Percentiles rank a stretch among this genome's conserved stretches.
Evolutionary conservation across 2,329 filamentous ascomycete species (phyloP).

Genomic region (Cordyceps cicadae): DNA sequence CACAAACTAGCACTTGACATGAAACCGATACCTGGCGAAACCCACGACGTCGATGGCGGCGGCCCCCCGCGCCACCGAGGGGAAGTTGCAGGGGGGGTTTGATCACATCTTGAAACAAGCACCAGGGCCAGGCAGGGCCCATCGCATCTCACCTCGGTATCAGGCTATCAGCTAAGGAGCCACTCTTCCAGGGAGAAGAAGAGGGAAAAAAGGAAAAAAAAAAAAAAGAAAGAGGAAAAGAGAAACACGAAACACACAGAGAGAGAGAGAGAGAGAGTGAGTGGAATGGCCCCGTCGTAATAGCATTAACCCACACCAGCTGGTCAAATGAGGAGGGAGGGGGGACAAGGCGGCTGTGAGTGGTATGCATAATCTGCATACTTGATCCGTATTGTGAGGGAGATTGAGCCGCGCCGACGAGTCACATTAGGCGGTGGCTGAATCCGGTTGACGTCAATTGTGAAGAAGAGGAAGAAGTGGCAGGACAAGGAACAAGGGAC

Average conservation of each 20-base stretch:
- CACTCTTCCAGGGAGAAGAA: neutral
- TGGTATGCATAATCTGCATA: neutral
- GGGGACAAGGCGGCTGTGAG: neutral
- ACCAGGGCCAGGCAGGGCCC: neutral
- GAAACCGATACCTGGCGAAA: constrained; percentile 3
- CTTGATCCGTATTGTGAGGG: neutral
- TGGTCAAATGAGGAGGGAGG: neutral
- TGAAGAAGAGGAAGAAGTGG: neutral
- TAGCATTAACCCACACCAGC: neutral
- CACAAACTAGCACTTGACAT: neutral
- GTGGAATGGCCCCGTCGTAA: neutral
- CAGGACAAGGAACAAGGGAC: too few species aligned
- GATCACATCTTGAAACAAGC: neutral
- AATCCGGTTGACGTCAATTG: neutral
- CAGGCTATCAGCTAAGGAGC: neutral
- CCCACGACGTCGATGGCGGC: neutral
- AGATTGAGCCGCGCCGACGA: neutral
- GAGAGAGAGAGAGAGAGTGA: too few species aligned
- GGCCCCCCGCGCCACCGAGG: neutral
- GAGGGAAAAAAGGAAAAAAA: neutral
- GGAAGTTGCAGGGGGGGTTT: neutral
- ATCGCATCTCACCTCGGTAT: neutral
- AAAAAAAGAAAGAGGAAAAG: neutral
- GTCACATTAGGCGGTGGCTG: neutral
- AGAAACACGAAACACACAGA: too few species aligned